Evolutionary conservation across 805 yeast genomes (phyloP).

Genomic region (Ogataea angusta): DNA sequence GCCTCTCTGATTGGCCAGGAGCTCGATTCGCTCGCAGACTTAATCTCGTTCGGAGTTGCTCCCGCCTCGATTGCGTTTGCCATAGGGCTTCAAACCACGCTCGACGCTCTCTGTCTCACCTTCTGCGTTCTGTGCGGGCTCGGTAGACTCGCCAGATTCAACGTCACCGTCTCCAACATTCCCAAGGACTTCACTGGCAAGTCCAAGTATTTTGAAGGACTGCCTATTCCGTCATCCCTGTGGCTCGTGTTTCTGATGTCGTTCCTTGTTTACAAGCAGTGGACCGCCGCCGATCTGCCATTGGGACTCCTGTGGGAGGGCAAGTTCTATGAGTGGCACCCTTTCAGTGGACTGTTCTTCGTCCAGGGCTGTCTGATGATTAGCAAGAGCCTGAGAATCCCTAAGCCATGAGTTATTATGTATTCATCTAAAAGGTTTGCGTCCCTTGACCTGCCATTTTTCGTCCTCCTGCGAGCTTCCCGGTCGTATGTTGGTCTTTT

Average conservation of each 20-base stretch:
- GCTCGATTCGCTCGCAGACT: conserved; percentile 92
- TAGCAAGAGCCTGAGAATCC: conserved; percentile 85
- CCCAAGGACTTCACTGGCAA: conserved; percentile 90
- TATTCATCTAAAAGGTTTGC: conserved; percentile 25
- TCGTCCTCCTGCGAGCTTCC: conserved; percentile 4
- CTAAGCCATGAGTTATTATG: conserved; percentile 57
- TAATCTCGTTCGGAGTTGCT: conserved; percentile 91
- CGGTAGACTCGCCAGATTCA: conserved; percentile 91
- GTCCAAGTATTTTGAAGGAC: conserved; percentile 89
- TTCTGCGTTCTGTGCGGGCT: conserved; percentile 92
- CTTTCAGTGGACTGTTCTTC: conserved; percentile 58
- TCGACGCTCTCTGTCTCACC: conserved; percentile 72
- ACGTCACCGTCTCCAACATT: conserved; percentile 86
- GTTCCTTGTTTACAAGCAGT: conserved; percentile 50
- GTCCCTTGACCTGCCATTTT: conserved; percentile 26
- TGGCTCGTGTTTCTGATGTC: conserved; percentile 73
- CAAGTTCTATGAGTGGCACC: conserved; percentile 70
- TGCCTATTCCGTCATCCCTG: conserved; percentile 90
- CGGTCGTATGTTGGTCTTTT: conserved; percentile 4
- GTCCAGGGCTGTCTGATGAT: conserved; percentile 89
- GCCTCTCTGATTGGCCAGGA: conserved; percentile 96
- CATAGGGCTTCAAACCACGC: conserved; percentile 81
- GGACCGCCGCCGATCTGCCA: conserved; percentile 49
- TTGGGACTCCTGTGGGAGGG: conserved; percentile 59
- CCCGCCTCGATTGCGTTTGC: conserved; percentile 93